These are phyloP conservation scores for Pestalotiopsis sp. DNA, from an alignment of 2,329 filamentous ascomycete genomes.

Conservation along the genomic window DNA sequence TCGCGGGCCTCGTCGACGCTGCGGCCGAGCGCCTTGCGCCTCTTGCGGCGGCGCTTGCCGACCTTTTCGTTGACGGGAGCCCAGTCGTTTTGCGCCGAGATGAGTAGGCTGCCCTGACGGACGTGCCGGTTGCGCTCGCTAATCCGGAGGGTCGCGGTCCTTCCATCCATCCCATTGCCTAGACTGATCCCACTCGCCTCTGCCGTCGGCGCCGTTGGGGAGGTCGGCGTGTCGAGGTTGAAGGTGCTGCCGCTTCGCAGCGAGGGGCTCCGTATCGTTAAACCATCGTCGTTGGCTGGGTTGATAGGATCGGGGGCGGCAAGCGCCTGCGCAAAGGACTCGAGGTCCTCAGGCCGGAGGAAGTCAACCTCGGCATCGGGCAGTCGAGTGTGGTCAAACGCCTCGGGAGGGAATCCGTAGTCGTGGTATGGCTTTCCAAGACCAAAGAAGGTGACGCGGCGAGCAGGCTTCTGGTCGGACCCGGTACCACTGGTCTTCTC, in stretches of 20 bases:
- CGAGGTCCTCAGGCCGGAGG: slow-evolving; percentile 70
- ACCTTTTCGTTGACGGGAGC: slow-evolving; percentile 53
- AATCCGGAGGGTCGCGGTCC: slow-evolving; percentile 20
- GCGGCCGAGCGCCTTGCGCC: slow-evolving; percentile 49
- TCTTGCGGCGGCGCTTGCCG: slow-evolving; percentile 30
- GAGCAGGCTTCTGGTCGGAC: slow-evolving; percentile 19
- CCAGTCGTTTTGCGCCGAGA: slow-evolving; percentile 96
- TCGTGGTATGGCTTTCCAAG: slow-evolving; percentile 30
- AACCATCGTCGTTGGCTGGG: slow-evolving; percentile 56
- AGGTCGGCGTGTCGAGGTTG: slow-evolving; percentile 35
- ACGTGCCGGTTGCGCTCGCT: slow-evolving; percentile 34
- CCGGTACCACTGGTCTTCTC: not conserved
- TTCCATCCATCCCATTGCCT: slow-evolving; percentile 38
- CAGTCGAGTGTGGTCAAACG: slow-evolving; percentile 69
- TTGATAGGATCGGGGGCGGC: slow-evolving; percentile 78
- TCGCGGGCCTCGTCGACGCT: slow-evolving; percentile 92
- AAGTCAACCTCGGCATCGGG: slow-evolving; percentile 85
- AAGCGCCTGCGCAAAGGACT: slow-evolving; percentile 79
- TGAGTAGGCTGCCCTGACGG: slow-evolving; percentile 54
- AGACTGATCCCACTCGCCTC: slow-evolving; percentile 18
- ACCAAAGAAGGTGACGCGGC: slow-evolving; percentile 22
- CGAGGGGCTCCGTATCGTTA: slow-evolving; percentile 43
- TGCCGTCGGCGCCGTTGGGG: slow-evolving; percentile 34
- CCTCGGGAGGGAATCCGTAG: slow-evolving; percentile 63
- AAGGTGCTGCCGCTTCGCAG: slow-evolving; percentile 42